These are phyloP conservation scores for Sugiyamaella japonica DNA, from an alignment of 1,139 yeast genomes.

Conservation along the genomic window DNA sequence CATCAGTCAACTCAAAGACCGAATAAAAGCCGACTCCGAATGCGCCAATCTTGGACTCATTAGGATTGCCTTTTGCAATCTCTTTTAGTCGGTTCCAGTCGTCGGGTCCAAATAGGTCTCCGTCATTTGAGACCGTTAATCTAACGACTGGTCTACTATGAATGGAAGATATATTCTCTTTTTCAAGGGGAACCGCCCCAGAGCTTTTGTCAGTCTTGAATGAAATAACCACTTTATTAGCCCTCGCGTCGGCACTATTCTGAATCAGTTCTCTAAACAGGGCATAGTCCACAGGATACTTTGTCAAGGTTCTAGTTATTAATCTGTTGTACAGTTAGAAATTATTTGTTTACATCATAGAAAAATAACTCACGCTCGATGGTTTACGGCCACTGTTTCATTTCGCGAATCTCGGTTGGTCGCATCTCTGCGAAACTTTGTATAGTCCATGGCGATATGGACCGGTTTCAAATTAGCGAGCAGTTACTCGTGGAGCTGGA, in stretches of 20 bases:
- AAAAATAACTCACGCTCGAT: constrained; percentile 39
- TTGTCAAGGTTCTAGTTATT: constrained; percentile 45
- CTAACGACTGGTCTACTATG: constrained; percentile 36
- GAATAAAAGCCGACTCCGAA: constrained; percentile 99
- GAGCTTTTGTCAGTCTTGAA: constrained; percentile 28
- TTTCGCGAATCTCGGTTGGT: constrained; percentile 23
- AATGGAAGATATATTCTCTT: constrained; percentile 29
- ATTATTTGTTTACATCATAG: not conserved
- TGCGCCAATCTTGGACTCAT: constrained; percentile 98
- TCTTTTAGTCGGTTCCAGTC: constrained; percentile 46
- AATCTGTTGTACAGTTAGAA: constrained; percentile 23
- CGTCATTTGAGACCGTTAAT: constrained; percentile 42
- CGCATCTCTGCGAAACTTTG: constrained; percentile 28
- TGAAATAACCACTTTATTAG: constrained; percentile 39
- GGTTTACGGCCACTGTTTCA: constrained; percentile 43
- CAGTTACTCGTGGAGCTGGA: too few species aligned
- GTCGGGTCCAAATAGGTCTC: constrained; percentile 40
- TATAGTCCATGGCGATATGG: constrained; percentile 32
- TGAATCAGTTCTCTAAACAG: constrained; percentile 44
- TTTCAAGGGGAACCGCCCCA: constrained; percentile 11
- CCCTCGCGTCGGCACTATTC: constrained; percentile 46
- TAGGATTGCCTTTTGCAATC: constrained; percentile 56
- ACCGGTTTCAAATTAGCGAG: too few species aligned
- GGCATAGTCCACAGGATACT: constrained; percentile 47
- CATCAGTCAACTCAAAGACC: constrained; percentile 92